Base-by-base conservation (phyloP, 345 rosid species). In the Bruguiera parviflora region DNA sequence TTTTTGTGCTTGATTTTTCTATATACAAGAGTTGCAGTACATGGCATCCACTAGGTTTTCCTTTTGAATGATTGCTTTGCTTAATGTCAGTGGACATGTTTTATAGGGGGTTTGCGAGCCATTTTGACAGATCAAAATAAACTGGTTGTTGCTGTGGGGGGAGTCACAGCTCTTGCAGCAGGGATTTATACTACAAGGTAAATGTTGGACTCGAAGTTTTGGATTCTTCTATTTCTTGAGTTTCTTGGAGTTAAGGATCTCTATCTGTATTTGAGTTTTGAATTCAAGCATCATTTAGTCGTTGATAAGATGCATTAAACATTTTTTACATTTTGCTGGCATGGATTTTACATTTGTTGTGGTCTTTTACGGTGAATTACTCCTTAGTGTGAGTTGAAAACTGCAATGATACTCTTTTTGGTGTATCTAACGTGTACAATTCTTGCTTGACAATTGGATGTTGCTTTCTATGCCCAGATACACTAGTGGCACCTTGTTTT, bases 151-250 rank as follows among this genome's bases (percentile, higher is more conserved):
- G 96, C 89, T 73, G 97, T 95, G 74, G 99, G 97, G 49, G 97
- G 99, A 70, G 78, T 92, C 53, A 95, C 99, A 24, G 99, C 99
- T 75, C 92, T 95, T 66, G 99, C 99, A 29, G 97, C 97, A 20
- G 99, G 99, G 55, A 73, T 95, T 79, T 95, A 95, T 83, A 92
- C 97, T 63, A 92, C 99, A 52, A 87, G 99, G 99, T 92, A 77
- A 74, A 72, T 56, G 5, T 69, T 68, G 59, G 68, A 25, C 21
- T 7, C 62, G 18, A 43, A 46, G 25, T 25, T n/a, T 33, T 52
- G 13, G 27, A 39, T 55, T 19, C 6, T 25, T 31, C 58, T 51
- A 16, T 16, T 8, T 55, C 55, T 63, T 33, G 37, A 31, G 51
- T 33, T 39, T 20, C 18, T 11, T 35, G 19, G 58, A 55, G 63